A percentile compares a stretch with the other conserved stretches of the same genome.
These are phyloP conservation scores for Tulasnella sp. DNA, from an alignment of 768 basidiomycete species.

Conservation along the genomic window DNA sequence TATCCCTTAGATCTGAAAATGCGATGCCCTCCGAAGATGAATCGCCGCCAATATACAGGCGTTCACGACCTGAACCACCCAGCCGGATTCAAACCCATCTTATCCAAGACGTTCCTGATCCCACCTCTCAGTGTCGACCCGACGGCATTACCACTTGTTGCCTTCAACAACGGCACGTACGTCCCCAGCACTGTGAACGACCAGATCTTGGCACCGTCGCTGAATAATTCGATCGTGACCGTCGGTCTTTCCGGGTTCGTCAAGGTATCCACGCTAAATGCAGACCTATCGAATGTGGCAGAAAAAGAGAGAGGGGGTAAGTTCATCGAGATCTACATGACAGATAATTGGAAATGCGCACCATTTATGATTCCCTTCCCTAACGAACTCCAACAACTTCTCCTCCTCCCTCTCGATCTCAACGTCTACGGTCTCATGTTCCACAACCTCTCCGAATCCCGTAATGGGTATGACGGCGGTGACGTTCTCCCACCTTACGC, in stretches of 20 bases:
- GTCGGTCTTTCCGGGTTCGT: constrained; percentile 40
- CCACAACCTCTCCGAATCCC: constrained; percentile 25
- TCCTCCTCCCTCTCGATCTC: constrained; percentile 32
- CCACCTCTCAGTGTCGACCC: background rate
- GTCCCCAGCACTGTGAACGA: background rate
- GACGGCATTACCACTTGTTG: background rate
- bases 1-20: too few relatives aligned
- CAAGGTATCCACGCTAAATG: constrained; percentile 56
- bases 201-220: constrained; percentile 47
- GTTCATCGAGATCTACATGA: too few relatives aligned
- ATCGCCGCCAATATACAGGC: too few relatives aligned
- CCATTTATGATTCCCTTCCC: constrained; percentile 57
- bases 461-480: constrained; percentile 26
- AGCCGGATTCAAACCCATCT: constrained; percentile 34
- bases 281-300: constrained; percentile 36
- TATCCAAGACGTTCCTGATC: constrained; percentile 34
- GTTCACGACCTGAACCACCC: too few relatives aligned
- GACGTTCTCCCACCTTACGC: constrained; percentile 2
- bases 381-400: constrained; percentile 45
- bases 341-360: constrained; percentile 27
- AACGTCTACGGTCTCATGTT: constrained; percentile 20
- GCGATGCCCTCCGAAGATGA: too few relatives aligned
- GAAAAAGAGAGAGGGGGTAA: background rate
- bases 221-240: constrained; percentile 45
- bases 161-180: background rate